Evolutionary conservation across 352 stramenopile genomes (phyloP).

Genomic region (Globisporangium megalacanthum): DNA sequence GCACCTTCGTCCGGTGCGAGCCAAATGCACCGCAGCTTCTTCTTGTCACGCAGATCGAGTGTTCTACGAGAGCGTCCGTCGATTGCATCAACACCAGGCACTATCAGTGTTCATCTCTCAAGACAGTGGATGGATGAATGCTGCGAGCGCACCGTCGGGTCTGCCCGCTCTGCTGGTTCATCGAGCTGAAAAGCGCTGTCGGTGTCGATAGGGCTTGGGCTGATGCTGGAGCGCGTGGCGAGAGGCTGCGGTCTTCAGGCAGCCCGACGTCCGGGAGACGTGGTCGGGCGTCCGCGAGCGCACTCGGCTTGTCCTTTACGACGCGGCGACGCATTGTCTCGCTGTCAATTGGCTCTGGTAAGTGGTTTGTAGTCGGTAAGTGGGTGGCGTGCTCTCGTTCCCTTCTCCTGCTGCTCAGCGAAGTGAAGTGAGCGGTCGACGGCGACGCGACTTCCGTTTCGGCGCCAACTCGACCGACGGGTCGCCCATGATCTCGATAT

Average conservation of each 20-base stretch:
- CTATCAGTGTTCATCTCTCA: not conserved
- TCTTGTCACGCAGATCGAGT: conserved; percentile 55
- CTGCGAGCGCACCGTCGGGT: conserved; percentile 7
- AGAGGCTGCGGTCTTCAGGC: not conserved
- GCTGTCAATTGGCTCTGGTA: no score
- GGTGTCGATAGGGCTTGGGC: not conserved
- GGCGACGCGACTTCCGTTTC: no score
- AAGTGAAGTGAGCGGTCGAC: no score
- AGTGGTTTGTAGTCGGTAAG: no score
- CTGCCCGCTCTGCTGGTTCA: conserved; percentile 3
- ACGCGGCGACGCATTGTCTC: not conserved
- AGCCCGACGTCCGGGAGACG: conserved; percentile 3
- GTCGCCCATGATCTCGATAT: no score
- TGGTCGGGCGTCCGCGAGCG: not conserved
- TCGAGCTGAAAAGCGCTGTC: conserved; percentile 9
- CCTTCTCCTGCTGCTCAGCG: no score
- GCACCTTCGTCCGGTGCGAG: conserved; percentile 61
- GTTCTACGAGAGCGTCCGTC: conserved; percentile 13
- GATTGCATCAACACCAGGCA: no score
- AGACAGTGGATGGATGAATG: no score
- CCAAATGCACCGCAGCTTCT: conserved; percentile 66
- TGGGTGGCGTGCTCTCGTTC: no score
- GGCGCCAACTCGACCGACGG: no score
- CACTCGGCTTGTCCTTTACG: conserved; percentile 4
- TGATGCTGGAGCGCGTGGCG: not conserved